phyloP scores from a whole-genome alignment of 768 basidiomycete species.

The Cytidiella melzeri region DNA sequence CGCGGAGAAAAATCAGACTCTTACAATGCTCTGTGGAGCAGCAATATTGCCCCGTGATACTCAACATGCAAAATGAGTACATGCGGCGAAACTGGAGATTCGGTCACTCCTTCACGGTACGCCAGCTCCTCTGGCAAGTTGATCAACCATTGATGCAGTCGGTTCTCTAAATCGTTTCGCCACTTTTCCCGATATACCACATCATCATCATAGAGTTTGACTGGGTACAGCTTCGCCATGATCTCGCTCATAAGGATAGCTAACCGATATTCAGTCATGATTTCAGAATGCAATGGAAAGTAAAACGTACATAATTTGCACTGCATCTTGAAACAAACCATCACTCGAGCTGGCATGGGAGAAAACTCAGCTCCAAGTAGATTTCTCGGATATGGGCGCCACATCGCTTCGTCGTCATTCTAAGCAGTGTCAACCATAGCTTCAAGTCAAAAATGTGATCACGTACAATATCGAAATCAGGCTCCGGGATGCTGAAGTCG shows the following conservation, averaged over 20 bases:
- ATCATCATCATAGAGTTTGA: conserved; percentile 41
- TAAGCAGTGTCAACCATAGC: too few species aligned
- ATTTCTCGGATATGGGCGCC: conserved; percentile 42
- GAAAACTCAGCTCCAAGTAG: conserved; percentile 33
- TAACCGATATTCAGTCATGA: conserved; percentile 20
- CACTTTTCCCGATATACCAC: conserved; percentile 37
- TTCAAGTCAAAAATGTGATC: conserved; percentile 1
- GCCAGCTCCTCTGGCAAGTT: conserved; percentile 58
- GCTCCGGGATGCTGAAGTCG: conserved; percentile 53
- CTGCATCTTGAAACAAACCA: conserved; percentile 51
- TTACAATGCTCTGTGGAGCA: conserved; percentile 77
- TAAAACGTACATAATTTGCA: conserved; percentile 49
- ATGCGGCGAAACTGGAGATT: conserved; percentile 52
- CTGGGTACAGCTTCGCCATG: conserved; percentile 64
- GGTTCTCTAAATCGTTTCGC: conserved; percentile 52
- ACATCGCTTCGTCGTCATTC: conserved; percentile 52
- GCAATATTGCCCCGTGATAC: conserved; percentile 70
- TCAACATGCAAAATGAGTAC: conserved; percentile 65
- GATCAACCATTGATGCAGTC: conserved; percentile 71
- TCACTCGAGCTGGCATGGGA: conserved; percentile 41
- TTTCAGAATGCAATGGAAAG: background rate
- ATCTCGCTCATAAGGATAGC: conserved; percentile 64
- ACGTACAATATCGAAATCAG: conserved; percentile 46
- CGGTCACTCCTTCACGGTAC: conserved; percentile 51
- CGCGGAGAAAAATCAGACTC: conserved; percentile 23